phyloP scores from a whole-genome alignment of 1,284 basidiomycete species.

The Farysia itapuensis region DNA sequence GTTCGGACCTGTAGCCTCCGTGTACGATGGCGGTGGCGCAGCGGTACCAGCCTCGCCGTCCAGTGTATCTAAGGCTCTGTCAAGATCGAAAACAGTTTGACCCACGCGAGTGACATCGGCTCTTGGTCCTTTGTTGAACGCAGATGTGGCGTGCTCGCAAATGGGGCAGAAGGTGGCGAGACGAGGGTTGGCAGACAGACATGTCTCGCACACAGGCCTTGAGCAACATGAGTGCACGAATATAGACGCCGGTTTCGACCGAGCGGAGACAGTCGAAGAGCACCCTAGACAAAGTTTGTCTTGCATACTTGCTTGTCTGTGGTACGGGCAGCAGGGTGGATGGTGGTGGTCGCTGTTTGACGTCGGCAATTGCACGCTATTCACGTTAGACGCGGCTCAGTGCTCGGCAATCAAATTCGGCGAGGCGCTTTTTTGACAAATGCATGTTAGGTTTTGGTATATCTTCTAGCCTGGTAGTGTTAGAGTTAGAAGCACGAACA shows the following conservation, averaged over 20 bases:
- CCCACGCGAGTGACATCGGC: conserved; percentile 32
- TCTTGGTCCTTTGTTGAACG: conserved; percentile 33
- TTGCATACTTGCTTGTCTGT: background rate
- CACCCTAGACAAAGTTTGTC: conserved; percentile 21
- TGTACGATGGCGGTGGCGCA: conserved; percentile 20
- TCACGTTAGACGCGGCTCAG: too few relatives aligned
- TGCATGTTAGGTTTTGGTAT: too few relatives aligned
- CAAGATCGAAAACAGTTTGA: conserved; percentile 30
- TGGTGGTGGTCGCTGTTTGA: too few relatives aligned
- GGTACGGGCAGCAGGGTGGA: too few relatives aligned
- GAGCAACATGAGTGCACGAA: conserved; percentile 37
- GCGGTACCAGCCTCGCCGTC: background rate
- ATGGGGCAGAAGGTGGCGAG: conserved; percentile 37
- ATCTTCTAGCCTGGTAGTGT: too few relatives aligned
- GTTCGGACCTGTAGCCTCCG: conserved; percentile 1
- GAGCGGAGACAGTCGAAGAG: conserved; percentile 16
- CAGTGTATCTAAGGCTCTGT: background rate
- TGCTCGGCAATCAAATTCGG: too few relatives aligned
- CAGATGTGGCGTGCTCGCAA: conserved; percentile 34
- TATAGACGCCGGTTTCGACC: conserved; percentile 6
- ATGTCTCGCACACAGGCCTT: conserved; percentile 15
- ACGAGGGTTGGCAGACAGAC: conserved; percentile 16
- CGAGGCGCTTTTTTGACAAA: too few relatives aligned
- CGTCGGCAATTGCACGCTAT: too few relatives aligned
- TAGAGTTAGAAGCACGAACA: too few relatives aligned